A percentile compares a stretch with the other conserved stretches of the same genome.
Evolutionary conservation across 208 protist species (phyloP).

Genomic region (Wallacemonas collosoma): DNA sequence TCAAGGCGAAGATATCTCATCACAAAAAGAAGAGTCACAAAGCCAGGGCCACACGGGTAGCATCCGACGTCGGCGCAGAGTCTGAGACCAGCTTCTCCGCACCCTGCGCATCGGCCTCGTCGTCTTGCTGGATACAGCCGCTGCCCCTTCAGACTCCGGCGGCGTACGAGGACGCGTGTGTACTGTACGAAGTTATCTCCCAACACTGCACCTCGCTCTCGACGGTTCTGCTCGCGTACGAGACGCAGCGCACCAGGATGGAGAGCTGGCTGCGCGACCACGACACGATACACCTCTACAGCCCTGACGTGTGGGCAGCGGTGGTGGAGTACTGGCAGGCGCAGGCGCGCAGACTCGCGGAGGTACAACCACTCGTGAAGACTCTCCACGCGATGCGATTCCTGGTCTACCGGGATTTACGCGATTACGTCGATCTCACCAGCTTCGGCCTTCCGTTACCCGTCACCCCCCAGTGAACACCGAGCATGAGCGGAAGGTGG

Average conservation of each 20-base stretch:
- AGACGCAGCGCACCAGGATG: background rate
- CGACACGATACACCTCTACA: background rate
- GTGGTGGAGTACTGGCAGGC: conserved; percentile 2
- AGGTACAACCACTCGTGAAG: background rate
- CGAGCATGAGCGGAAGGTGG: background rate
- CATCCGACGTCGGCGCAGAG: too few species aligned
- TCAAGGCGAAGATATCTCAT: too few species aligned
- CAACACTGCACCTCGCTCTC: background rate
- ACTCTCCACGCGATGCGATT: background rate
- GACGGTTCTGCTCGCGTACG: background rate
- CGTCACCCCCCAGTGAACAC: background rate
- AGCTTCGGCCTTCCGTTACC: background rate
- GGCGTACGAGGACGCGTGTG: background rate
- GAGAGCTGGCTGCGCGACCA: conserved; percentile 1
- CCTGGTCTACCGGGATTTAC: conserved; percentile 6
- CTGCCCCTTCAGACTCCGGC: background rate
- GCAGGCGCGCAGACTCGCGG: background rate
- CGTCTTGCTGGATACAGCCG: background rate
- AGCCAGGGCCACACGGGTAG: too few species aligned
- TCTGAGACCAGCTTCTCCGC: too few species aligned
- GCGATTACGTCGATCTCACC: conserved; percentile 4
- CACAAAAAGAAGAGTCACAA: background rate
- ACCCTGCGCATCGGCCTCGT: too few species aligned
- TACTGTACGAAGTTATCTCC: background rate
- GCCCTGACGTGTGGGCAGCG: background rate